These are phyloP conservation scores for Ustilago nuda DNA, from an alignment of 1,284 basidiomycete genomes.

Conservation along the genomic window DNA sequence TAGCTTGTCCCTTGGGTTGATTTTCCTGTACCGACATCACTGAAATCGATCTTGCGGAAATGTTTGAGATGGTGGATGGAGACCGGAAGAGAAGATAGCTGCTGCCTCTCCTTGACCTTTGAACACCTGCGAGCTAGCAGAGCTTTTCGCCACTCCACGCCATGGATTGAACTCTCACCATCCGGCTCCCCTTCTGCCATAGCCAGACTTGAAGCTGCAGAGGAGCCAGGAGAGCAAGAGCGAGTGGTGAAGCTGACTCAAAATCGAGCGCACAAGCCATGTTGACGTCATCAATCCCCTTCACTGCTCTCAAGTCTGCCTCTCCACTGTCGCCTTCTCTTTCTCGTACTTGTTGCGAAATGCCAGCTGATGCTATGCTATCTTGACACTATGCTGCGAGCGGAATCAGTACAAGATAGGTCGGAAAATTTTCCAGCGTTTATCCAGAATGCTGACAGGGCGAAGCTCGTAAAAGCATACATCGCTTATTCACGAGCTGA, in stretches of 20 bases:
- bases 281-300: background rate
- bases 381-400: too few species aligned
- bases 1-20: slow-evolving; percentile 20
- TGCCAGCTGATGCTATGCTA: too few species aligned
- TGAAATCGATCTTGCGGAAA: background rate
- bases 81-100: background rate
- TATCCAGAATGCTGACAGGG: too few species aligned
- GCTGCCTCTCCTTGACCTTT: too few species aligned
- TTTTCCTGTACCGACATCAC: slow-evolving; percentile 21
- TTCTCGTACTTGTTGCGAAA: background rate
- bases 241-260: slow-evolving; percentile 2
- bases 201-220: background rate
- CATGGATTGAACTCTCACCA: background rate
- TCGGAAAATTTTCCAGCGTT: too few species aligned
- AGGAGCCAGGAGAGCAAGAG: background rate
- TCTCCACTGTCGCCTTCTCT: background rate
- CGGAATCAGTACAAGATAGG: too few species aligned
- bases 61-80: background rate
- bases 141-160: too few species aligned
- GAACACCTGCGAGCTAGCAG: too few species aligned
- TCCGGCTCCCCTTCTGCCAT: background rate
- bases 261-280: background rate
- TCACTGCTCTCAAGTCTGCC: background rate
- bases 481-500: too few species aligned
- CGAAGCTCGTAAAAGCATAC: too few species aligned